Evolutionary conservation across 768 basidiomycete genomes (phyloP), one percentile per base, ranked within the genome.

Genomic region (Pleurotus platypus): DNA sequence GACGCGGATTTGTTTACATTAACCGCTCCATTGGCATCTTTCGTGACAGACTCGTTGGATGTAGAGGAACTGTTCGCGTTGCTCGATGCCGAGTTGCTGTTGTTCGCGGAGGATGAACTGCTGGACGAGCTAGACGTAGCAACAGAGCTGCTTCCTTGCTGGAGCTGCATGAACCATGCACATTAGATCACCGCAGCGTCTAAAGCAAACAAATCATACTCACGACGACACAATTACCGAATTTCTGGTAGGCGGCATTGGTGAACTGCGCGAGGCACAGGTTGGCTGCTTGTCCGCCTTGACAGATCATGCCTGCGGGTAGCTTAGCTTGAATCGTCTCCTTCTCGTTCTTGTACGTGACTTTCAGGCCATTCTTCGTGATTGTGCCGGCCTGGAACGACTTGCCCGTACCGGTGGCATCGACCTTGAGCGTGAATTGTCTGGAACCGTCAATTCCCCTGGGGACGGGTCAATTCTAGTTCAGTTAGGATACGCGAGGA

Each of bases 201-300:
- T 3, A 35, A 35, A 35, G 1, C 30, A 0, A 35, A 1, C 12
- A 4, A 11, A 2, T 9, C 24, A 13, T 8, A 42, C 51, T 54
- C 15, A 83, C 78, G 24, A 74, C 80, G 9, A 78, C 74, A 57
- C 82, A 84, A 63, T 80, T 83, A 55, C 82, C 82, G 65, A 82
- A 83, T 20, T 78, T 77, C 39, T 54, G 51, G 5, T 37, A 11
- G 16, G 72, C 75, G n/a, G 76, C 66, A 16, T 79, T 79, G 43
- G 68, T 75, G 62, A 84, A 78, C 24, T 78, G 76, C 69, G 75
- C 79, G 56, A 85, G 69, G 66, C 83, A 85, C 27, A 73, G 70
- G 64, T 81, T 72, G 1, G 69, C 67, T 3, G 67, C 56, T 0
- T 67, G 30, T 27, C 83, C 83, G 54, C 83, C 83, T 6, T 76